phyloP scores from a whole-genome alignment of 1,284 basidiomycete species.

The Ganoderma lucidum region DNA sequence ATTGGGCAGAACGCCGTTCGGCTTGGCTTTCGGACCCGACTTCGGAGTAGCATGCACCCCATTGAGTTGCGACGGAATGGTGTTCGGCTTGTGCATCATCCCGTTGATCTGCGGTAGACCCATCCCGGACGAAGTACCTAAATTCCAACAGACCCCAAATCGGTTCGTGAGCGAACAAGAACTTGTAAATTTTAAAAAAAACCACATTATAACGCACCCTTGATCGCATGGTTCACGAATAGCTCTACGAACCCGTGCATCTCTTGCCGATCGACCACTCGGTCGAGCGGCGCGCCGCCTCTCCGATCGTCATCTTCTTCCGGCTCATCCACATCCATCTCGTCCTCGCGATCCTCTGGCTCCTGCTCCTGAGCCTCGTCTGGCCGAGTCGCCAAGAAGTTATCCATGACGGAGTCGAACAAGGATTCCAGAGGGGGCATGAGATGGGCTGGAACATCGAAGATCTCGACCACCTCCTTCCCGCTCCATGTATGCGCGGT shows the following conservation, averaged over 20 bases:
- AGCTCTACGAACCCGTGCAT: conserved; percentile 57
- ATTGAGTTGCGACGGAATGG: conserved; percentile 34
- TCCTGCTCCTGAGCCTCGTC: conserved; percentile 37
- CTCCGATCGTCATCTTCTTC: conserved; percentile 36
- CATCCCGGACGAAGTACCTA: conserved; percentile 25
- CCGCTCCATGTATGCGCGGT: conserved; percentile 46
- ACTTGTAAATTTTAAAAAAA: conserved; percentile 11
- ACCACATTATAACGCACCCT: conserved; percentile 44
- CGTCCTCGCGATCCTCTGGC: conserved; percentile 41
- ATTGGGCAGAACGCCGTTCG: conserved; percentile 32
- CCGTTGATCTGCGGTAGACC: conserved; percentile 34
- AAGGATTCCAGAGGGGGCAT: conserved; percentile 80
- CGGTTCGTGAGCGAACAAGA: conserved; percentile 1
- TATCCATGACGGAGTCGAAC: conserved; percentile 77
- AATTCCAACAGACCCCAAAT: neutral
- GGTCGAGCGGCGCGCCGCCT: conserved; percentile 39
- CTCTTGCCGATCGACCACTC: conserved; percentile 54
- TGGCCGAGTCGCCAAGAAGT: conserved; percentile 58
- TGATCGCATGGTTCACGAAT: conserved; percentile 56
- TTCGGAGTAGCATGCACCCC: conserved; percentile 30
- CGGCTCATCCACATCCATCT: conserved; percentile 56
- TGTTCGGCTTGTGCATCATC: conserved; percentile 32
- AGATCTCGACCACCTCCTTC: conserved; percentile 56
- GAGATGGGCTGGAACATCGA: conserved; percentile 82
- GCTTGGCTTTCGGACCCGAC: conserved; percentile 26